Base-by-base conservation (phyloP, 1,284 basidiomycete species). In the Dichomitus squalens region DNA sequence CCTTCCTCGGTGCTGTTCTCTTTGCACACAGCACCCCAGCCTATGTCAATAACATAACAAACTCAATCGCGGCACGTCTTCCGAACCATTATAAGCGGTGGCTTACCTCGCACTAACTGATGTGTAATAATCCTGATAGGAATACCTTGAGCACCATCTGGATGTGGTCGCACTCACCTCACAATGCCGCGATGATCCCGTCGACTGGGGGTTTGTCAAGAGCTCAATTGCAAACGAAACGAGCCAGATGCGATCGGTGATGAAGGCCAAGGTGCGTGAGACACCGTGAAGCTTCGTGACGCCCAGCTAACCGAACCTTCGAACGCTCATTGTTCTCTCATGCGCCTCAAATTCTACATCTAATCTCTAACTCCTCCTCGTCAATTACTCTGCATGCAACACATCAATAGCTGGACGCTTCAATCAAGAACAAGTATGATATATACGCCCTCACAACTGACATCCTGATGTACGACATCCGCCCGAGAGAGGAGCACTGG, bases 401-500 rank as follows among this genome's bases (percentile, higher is more conserved):
- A 20, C n/a, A 23, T 21, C 12, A 12, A 1, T n/a, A 57, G 55
- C 14, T 57, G 1, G 49, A 49, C 16, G 7, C 33, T 2, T 25
- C 34, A 21, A 49, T 57, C 44, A 52, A 52, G 50, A 52, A 52
- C 16, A 25, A 41, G 16, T 21, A 40, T 20, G 55, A 57, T 34
- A 52, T 57, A 4, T 57, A 57, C 25, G 38, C 35, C 27, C 50
- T 57, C 20, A 57, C 55, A 1, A 38, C 29, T 1, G 6, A 21
- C 3, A 21, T 58, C 23, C 27, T 58, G 33, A 53, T 58, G 39
- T 58, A 58, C 14, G 52, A 47, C 3, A 49, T 54, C 21, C 21
- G 21, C 3, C 21, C 52, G 1, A 53, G 47, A 23, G 39, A 34
- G 16, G 57, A 58, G 29, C 57, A 58, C 36, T 58, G 57, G 57